Evolutionary conservation across 176 grass and related monocot species (phyloP), one percentile per base, ranked within the genome.

Genomic region (Triticum urartu): DNA sequence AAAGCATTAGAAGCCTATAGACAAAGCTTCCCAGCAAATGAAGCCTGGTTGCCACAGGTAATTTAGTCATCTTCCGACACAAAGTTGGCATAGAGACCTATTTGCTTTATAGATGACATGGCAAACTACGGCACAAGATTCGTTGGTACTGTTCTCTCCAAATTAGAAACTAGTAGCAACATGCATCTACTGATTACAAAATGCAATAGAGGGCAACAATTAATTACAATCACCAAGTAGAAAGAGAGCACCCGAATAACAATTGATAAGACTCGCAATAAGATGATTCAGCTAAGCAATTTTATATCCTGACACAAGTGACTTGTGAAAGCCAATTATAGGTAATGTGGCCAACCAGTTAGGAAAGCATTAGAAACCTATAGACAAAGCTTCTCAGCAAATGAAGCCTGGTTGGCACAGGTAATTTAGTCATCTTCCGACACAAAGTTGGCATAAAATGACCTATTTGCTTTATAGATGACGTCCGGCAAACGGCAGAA

Each of bases 381-480:
- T 72, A 34, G 81, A 0, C 33, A 43, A 84, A 69, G 79, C 70
- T 86, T 83, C 63, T 28, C 26, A 58, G 24, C 67, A 52, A 9
- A 75, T 21, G n/a, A 30, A 54, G 50, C 18, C 82, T 83, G 63
- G 50, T 87, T 80, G 79, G 74, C 68, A 35, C 36, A 13, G 13
- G 20, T 74, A 65, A 86, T 95, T 18, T 97, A 81, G 95, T 97
- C 95, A 93, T 92, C 92, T 86, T 97, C 95, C 89, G 91, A 97
- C 95, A 97, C 95, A 97, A 95, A 97, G 84, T 93, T 88, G 89
- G 91, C 56, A 97, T 72, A 71, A 22, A 70, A 42, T 80, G 20
- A 82, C 95, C 92, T 97, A 88, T 91, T 94, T 97, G 95, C 92
- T 97, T 94, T 94, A 97, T 88, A 88, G 91, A 97, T 95, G 95